Percentiles rank a stretch among this genome's conserved stretches.
Conservation (phyloP, 1,284 basidiomycete genomes). For the Fomes fomentarius region DNA sequence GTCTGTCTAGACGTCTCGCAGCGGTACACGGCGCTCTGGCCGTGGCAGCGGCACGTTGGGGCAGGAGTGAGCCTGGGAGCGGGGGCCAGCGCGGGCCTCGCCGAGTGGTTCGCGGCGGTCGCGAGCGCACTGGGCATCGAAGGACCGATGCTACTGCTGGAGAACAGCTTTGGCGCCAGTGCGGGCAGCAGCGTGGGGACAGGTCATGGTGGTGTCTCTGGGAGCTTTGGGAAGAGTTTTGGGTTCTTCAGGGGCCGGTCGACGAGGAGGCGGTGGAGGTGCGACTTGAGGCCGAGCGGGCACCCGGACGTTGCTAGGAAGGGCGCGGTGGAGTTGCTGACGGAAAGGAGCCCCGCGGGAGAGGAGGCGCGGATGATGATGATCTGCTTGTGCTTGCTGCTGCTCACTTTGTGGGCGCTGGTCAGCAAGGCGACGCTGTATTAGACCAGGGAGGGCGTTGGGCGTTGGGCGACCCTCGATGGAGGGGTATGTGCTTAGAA, state of each 20-base stretch:
- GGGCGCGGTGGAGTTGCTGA: slow-evolving; percentile 45
- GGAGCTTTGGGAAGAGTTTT: slow-evolving; percentile 32
- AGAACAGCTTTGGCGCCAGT: slow-evolving; percentile 2
- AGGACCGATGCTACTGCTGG: slow-evolving; percentile 14
- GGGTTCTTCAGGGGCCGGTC: slow-evolving; percentile 18
- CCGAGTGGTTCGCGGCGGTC: slow-evolving; percentile 21
- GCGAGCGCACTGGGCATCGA: slow-evolving; percentile 18
- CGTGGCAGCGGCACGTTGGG: slow-evolving; percentile 9
- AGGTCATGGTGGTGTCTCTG: slow-evolving; percentile 3
- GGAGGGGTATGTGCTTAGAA: too few relatives aligned
- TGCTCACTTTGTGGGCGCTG: slow-evolving; percentile 56
- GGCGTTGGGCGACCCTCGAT: too few relatives aligned
- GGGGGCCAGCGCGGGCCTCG: slow-evolving; percentile 3
- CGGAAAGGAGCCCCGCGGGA: slow-evolving; percentile 65
- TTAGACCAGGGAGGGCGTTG: too few relatives aligned
- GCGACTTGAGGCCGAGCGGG: slow-evolving; percentile 53
- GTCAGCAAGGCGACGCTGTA: slow-evolving; percentile 8
- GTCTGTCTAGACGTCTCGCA: slow-evolving; percentile 47
- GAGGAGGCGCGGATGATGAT: slow-evolving; percentile 68
- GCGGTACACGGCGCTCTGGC: slow-evolving; percentile 42
- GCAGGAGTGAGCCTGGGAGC: neutral
- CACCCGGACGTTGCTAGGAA: slow-evolving; percentile 35
- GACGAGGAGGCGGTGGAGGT: slow-evolving; percentile 36
- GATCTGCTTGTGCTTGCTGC: slow-evolving; percentile 55
- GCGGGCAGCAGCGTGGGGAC: neutral